Percentiles rank a stretch among this genome's conserved stretches.
These are phyloP conservation scores for Physaria fendleri DNA, from an alignment of 345 rosid species.

Conservation along the genomic window DNA sequence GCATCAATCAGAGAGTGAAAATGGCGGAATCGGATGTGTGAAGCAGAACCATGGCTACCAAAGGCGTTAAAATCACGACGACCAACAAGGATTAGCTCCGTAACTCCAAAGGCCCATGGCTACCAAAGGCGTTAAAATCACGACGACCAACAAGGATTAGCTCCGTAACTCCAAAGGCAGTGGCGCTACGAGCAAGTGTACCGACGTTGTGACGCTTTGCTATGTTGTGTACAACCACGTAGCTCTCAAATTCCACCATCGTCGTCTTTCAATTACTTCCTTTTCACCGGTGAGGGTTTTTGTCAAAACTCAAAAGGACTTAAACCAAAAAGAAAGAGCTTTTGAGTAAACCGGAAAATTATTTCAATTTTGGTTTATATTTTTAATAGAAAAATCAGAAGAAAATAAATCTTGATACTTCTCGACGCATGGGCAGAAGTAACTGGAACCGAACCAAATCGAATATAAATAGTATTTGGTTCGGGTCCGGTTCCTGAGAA, in stretches of 20 bases:
- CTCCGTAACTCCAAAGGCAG: conserved; percentile 90
- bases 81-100: conserved; percentile 80
- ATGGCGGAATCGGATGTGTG: conserved; percentile 80
- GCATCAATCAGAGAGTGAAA: conserved; percentile 77
- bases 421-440: too few relatives aligned
- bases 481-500: too few relatives aligned
- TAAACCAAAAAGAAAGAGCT: neutral
- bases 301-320: neutral
- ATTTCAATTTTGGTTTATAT: neutral
- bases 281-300: neutral
- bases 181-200: conserved; percentile 83
- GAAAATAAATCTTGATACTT: too few relatives aligned
- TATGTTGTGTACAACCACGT: conserved; percentile 88
- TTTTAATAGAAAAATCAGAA: too few relatives aligned
- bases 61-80: conserved; percentile 94
- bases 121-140: conserved; percentile 93
- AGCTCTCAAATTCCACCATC: conserved; percentile 62
- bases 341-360: neutral
- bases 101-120: conserved; percentile 96
- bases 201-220: conserved; percentile 98
- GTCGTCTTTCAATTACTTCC: neutral
- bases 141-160: conserved; percentile 84
- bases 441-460: too few relatives aligned
- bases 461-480: too few relatives aligned
- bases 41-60: conserved; percentile 95